Evolutionary conservation across 2,329 filamentous ascomycete species (phyloP), one percentile per base, ranked within the genome.

Genomic region (Talaromyces marneffei): DNA sequence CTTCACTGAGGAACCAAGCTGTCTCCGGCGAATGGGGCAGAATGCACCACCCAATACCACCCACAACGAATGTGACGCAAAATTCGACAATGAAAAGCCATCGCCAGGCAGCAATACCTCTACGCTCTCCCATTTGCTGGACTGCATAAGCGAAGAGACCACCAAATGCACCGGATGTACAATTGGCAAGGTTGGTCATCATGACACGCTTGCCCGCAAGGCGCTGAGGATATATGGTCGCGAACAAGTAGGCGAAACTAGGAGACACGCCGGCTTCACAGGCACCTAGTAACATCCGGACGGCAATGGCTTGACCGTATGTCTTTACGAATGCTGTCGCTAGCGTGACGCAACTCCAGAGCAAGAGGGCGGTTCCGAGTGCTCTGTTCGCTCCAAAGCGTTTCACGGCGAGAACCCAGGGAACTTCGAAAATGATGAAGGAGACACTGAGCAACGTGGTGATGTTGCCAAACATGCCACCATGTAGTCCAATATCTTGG

Each of bases 61-160:
- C 58, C 7, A 60, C 39, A n/a, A 60, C 14, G 1, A 55, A 29
- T n/a, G 58, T 60, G 14, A 60, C n/a, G 23, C 58, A 60, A 40
- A 60, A 60, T 14, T 60, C 58, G 5, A 60, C 50, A 23, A 60
- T 60, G 39, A 60, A 60, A 12, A 60, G 39, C 58, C 50, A 60
- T 55, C 58, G 29, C 58, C 50, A 60, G 4, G 58, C 50, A 2
- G 27, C 58, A 27, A 60, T n/a, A n/a, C n/a, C 50, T 2, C 58
- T 50, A 4, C 39, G 6, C 5, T 14, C n/a, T 18, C 58, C 58
- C 58, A 60, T 56, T 4, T 6, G 10, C 18, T 60, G 58, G 16
- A 60, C 16, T 25, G 46, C 58, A n/a, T 60, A 60, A 1, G 50
- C 58, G n/a, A 60, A 60, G 8, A 60, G 39, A 2, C 58, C 58